phyloP scores from a whole-genome alignment of 1,284 basidiomycete species.

The Melampsora abietis-canadensis region DNA sequence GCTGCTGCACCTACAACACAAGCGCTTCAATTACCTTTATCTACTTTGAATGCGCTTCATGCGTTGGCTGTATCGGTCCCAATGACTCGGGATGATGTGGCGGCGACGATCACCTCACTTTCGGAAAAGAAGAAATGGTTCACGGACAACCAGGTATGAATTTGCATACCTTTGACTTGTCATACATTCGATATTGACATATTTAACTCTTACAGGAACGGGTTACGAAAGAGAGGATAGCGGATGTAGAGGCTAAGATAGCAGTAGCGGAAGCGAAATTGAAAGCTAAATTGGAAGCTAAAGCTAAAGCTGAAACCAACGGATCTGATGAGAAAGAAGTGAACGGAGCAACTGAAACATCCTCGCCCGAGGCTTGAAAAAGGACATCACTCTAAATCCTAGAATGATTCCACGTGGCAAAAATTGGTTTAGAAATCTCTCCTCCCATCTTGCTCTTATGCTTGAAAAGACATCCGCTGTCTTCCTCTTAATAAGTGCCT shows the following conservation, averaged over 20 bases:
- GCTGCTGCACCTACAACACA: conserved; percentile 47
- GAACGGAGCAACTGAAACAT: not conserved
- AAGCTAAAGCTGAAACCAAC: conserved; percentile 74
- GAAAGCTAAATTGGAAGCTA: conserved; percentile 58
- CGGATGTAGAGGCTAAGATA: conserved; percentile 57
- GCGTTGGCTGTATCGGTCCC: conserved; percentile 88
- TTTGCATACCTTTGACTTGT: conserved; percentile 57
- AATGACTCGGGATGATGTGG: conserved; percentile 69
- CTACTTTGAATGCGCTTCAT: conserved; percentile 81
- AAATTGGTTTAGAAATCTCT: too few relatives aligned
- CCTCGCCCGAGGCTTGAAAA: not conserved
- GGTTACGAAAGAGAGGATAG: conserved; percentile 54
- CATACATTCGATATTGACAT: conserved; percentile 54
- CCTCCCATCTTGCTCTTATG: too few relatives aligned
- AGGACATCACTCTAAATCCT: too few relatives aligned
- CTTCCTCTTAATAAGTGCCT: too few relatives aligned
- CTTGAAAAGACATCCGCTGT: too few relatives aligned
- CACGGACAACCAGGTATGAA: conserved; percentile 62
- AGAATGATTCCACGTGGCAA: too few relatives aligned
- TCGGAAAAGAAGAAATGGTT: conserved; percentile 95
- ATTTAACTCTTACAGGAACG: conserved; percentile 19
- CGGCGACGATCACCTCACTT: conserved; percentile 81
- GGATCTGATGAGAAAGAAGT: conserved; percentile 59
- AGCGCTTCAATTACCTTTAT: conserved; percentile 73
- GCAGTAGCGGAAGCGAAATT: conserved; percentile 47